These are phyloP conservation scores for Papiliotrema laurentii DNA, from an alignment of 1,284 basidiomycete species.

Conservation along the genomic window DNA sequence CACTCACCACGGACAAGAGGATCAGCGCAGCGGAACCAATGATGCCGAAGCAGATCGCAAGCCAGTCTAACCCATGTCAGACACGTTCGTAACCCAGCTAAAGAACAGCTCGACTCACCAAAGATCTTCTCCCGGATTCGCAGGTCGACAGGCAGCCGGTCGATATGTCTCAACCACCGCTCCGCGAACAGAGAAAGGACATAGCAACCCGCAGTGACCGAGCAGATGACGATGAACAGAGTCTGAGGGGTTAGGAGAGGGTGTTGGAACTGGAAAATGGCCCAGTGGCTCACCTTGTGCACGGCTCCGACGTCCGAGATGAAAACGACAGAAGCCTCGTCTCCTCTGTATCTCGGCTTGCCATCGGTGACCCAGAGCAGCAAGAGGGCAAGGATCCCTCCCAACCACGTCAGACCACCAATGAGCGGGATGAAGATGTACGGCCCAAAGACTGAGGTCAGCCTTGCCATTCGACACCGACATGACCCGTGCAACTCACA, in stretches of 20 bases:
- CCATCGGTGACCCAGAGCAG: conserved; percentile 45
- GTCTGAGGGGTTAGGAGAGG: too few species aligned
- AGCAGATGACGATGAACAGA: conserved; percentile 47
- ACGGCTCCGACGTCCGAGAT: conserved; percentile 51
- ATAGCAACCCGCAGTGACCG: conserved; percentile 37
- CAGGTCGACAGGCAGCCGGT: conserved; percentile 51
- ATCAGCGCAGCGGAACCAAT: conserved; percentile 49
- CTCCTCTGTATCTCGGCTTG: conserved; percentile 42
- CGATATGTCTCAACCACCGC: conserved; percentile 51
- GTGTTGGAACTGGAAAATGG: too few species aligned
- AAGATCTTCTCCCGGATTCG: conserved; percentile 43
- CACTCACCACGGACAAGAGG: conserved; percentile 46
- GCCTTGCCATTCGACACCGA: background rate
- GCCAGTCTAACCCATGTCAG: conserved; percentile 36
- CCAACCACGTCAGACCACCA: conserved; percentile 36
- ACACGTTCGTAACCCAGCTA: background rate
- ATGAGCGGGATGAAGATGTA: conserved; percentile 44
- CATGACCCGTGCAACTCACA: conserved; percentile 25
- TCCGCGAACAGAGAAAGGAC: conserved; percentile 49
- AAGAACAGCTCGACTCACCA: conserved; percentile 22
- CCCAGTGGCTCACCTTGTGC: conserved; percentile 25
- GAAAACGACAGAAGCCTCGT: conserved; percentile 48
- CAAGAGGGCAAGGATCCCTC: conserved; percentile 41
- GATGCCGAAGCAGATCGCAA: conserved; percentile 49
- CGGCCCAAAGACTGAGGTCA: conserved; percentile 41